phyloP scores from a whole-genome alignment of 2,329 filamentous ascomycete species.

The Aspergillus neoniger region DNA sequence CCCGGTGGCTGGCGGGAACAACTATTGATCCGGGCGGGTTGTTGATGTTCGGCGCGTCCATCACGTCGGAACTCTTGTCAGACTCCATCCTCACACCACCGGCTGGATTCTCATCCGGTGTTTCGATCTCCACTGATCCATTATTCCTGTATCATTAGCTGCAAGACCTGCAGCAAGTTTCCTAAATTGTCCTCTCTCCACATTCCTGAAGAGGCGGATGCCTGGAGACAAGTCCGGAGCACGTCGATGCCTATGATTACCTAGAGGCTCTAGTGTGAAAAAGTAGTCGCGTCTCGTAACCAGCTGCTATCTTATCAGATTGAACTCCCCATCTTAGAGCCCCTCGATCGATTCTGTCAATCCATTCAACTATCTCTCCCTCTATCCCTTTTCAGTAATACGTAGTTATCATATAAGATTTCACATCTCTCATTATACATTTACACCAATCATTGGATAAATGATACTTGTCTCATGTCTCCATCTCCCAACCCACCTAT shows the following conservation, averaged over 20 bases:
- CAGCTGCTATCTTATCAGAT: constrained; percentile 11
- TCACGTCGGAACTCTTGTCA: background rate
- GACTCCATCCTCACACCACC: constrained; percentile 21
- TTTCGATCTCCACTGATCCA: constrained; percentile 15
- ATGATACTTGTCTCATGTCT: background rate
- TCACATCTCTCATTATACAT: too few species aligned
- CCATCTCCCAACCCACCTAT: background rate
- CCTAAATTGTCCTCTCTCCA: background rate
- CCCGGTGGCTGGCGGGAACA: constrained; percentile 22
- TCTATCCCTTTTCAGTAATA: background rate
- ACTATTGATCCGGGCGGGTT: constrained; percentile 9
- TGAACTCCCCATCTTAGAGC: background rate
- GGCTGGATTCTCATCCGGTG: constrained; percentile 16
- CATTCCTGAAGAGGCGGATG: background rate
- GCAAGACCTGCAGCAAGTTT: background rate
- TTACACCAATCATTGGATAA: too few species aligned
- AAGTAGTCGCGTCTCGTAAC: background rate
- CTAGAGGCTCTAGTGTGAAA: background rate
- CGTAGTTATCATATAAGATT: too few species aligned
- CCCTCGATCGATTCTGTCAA: background rate
- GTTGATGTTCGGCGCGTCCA: constrained; percentile 7
- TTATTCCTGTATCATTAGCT: constrained; percentile 5
- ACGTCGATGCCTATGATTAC: background rate
- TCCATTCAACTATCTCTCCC: background rate
- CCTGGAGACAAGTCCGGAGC: background rate